Base-by-base conservation (phyloP, 495 filamentous ascomycete genomes). In the Xylaria flabelliformis region DNA sequence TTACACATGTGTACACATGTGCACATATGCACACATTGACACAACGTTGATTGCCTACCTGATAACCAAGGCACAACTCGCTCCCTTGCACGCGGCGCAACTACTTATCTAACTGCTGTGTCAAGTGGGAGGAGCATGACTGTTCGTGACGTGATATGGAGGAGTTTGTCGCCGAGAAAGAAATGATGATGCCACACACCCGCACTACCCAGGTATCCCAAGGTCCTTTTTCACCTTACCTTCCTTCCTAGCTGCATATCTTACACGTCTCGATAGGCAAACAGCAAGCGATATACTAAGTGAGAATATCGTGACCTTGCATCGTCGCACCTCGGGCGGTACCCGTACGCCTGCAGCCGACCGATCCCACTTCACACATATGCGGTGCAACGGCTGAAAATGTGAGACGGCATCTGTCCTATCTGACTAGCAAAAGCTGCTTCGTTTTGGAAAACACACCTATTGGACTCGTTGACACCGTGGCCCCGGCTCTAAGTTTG, bases 311-410 rank as follows among this genome's bases (percentile, higher is more conserved):
- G 73, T 74, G 70, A 76, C 74, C 71, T 51, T 34, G 44, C 9
- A 51, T 39, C 39, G 67, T 62, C 55, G 67, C 61, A 74, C 72
- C 77, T 79, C 74, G 77, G 77, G 77, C 70, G 77, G 73, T 72
- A 77, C 75, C 69, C 73, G 75, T 75, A 73, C 75, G 75, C 70
- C 76, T 75, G 73, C 74, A 65, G 68, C 63, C 77, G 75, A 74
- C 75, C 75, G 77, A 59, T 39, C 58, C 58, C 17, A 61, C 48
- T 36, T 55, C 24, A 42, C 48, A 53, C 29, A 55, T 70, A 70
- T 70, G 68, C 64, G 19, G 64, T 51, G 64, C 19, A 17, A 53
- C 44, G 19, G 29, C 32, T 34, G 46, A 32, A 32, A 53, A 59
- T 58, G 51, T 46, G 39, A 69, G 53, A 69, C 53, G 58, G 32